Evolutionary conservation across 768 basidiomycete species (phyloP).

Genomic region (Tremella fuciformis): DNA sequence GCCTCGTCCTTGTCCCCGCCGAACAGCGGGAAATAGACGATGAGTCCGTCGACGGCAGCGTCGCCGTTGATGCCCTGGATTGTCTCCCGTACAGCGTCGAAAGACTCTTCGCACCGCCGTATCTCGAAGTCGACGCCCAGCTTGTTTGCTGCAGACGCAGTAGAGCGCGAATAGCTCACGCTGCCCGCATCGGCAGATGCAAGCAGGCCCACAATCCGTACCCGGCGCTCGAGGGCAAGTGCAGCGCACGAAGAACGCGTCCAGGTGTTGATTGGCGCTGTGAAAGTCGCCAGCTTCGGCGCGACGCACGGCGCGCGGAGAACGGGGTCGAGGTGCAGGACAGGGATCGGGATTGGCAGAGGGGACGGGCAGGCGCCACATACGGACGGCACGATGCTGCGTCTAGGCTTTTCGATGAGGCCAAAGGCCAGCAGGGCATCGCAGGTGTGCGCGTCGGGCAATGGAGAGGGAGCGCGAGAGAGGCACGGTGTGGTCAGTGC

Average conservation of each 20-base stretch:
- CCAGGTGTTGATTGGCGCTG: too few relatives aligned
- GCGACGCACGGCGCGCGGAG: too few relatives aligned
- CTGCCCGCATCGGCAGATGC: slow-evolving; percentile 21
- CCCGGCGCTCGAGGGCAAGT: neutral
- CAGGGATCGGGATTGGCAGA: too few relatives aligned
- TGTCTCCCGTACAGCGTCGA: slow-evolving; percentile 10
- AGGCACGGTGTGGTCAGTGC: too few relatives aligned
- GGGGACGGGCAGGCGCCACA: too few relatives aligned
- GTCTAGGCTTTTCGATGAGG: too few relatives aligned
- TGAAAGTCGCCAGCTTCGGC: too few relatives aligned
- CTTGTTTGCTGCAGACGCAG: slow-evolving; percentile 3
- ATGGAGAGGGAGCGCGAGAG: too few relatives aligned
- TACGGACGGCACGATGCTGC: too few relatives aligned
- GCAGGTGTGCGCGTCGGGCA: too few relatives aligned
- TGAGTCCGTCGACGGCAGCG: slow-evolving; percentile 18
- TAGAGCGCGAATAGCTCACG: slow-evolving; percentile 20
- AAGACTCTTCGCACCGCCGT: neutral
- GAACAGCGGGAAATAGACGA: slow-evolving; percentile 23
- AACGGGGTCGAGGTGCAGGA: too few relatives aligned
- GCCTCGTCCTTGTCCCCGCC: slow-evolving; percentile 18
- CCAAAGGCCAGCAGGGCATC: too few relatives aligned
- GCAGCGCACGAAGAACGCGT: neutral
- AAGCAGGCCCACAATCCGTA: slow-evolving; percentile 25
- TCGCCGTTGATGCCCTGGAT: slow-evolving; percentile 21
- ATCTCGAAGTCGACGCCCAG: slow-evolving; percentile 17